phyloP scores from a whole-genome alignment of 2,329 filamentous ascomycete species.

The Xenosphaeropsis pyriputrescens region DNA sequence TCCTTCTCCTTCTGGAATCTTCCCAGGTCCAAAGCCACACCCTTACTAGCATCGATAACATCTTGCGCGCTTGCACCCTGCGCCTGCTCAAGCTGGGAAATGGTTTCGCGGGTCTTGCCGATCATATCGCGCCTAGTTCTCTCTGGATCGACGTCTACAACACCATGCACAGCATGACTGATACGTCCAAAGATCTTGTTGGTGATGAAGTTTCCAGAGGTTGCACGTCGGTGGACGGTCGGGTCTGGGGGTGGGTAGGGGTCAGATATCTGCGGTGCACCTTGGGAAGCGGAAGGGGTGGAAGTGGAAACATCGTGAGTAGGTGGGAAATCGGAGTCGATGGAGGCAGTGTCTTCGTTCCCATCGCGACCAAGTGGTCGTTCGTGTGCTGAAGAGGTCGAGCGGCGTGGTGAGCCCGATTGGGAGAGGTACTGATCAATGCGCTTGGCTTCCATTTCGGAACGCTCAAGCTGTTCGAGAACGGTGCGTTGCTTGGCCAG shows the following conservation, averaged over 20 bases:
- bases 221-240: constrained; percentile 59
- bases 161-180: constrained; percentile 88
- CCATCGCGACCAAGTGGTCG: constrained; percentile 30
- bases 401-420: constrained; percentile 47
- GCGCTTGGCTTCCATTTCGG: constrained; percentile 80
- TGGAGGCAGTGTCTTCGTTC: constrained; percentile 69
- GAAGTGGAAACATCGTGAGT: constrained; percentile 62
- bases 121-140: constrained; percentile 84
- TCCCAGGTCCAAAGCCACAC: constrained; percentile 78
- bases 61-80: constrained; percentile 79
- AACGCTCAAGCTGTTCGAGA: constrained; percentile 80
- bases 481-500: constrained; percentile 72
- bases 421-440: constrained; percentile 82
- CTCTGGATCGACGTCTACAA: constrained; percentile 92
- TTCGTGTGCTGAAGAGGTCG: constrained; percentile 39
- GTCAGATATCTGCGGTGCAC: constrained; percentile 38
- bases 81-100: constrained; percentile 79
- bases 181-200: constrained; percentile 90
- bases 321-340: constrained; percentile 91
- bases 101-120: constrained; percentile 83
- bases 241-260: constrained; percentile 15
- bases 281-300: constrained; percentile 62
- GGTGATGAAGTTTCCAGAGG: constrained; percentile 82
- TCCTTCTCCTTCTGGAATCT: constrained; percentile 94
- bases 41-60: constrained; percentile 81